A percentile compares a stretch with the other conserved stretches of the same genome.
These are phyloP conservation scores for Eimeria brunetti DNA, from an alignment of 169 alveolate species.

Conservation along the genomic window DNA sequence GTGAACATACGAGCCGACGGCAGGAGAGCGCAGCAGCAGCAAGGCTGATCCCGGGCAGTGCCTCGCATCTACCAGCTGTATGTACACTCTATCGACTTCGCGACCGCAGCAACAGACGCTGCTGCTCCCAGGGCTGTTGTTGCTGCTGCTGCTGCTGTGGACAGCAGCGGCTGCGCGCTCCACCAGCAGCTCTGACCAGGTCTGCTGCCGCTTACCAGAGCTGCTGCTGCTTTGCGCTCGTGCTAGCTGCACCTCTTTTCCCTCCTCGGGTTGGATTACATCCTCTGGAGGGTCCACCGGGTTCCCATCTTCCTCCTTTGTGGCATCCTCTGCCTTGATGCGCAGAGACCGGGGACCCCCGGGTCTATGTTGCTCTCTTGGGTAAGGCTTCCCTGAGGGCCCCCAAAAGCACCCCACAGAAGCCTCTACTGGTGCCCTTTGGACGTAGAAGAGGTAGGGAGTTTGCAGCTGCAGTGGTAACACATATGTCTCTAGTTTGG, in stretches of 20 bases:
- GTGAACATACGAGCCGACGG: constrained; percentile 8
- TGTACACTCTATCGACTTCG: neutral
- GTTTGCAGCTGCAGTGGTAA: neutral
- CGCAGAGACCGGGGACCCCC: neutral
- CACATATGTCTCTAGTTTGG: neutral
- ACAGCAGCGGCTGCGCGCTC: constrained; percentile 5
- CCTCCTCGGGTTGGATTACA: neutral
- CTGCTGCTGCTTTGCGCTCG: neutral
- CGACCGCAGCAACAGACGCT: neutral
- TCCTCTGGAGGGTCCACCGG: neutral
- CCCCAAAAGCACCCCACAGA: neutral
- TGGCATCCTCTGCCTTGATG: neutral
- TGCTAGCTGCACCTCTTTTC: neutral
- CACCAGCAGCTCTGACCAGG: neutral
- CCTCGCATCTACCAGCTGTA: constrained; percentile 18
- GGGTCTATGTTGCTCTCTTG: neutral
- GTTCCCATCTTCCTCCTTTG: neutral
- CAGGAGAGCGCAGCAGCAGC: constrained; percentile 12
- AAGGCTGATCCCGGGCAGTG: constrained; percentile 1
- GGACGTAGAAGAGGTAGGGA: neutral
- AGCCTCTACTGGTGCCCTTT: neutral
- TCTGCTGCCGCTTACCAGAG: neutral
- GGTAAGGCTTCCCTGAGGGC: neutral
- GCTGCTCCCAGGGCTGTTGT: neutral
- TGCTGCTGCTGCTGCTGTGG: neutral